Percentiles rank a stretch among this genome's conserved stretches.
Evolutionary conservation across 345 rosid species (phyloP).

Genomic region (Linum tenue): DNA sequence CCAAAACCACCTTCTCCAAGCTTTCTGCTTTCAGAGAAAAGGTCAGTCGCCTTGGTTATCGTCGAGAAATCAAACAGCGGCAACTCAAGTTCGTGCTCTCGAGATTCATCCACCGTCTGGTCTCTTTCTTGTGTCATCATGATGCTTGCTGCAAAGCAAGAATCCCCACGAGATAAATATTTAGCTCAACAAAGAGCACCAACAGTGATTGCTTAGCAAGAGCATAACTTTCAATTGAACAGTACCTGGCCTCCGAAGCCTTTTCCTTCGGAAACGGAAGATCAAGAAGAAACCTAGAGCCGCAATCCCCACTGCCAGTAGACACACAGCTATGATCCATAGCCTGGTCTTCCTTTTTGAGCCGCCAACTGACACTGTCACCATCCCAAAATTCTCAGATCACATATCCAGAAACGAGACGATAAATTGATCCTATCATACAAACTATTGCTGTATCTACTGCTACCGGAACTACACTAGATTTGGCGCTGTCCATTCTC

Average conservation of each 20-base stretch:
- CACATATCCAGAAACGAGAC: background rate
- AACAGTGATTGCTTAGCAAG: too few relatives aligned
- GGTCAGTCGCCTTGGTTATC: conserved; percentile 10
- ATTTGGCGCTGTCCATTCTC: too few relatives aligned
- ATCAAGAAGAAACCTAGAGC: conserved; percentile 1
- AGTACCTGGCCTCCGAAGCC: conserved; percentile 10
- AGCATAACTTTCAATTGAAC: background rate
- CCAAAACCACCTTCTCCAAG: conserved; percentile 27
- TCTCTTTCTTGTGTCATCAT: conserved; percentile 8
- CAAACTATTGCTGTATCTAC: background rate
- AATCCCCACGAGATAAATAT: background rate
- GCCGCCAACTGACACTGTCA: background rate
- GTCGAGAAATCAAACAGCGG: conserved; percentile 21
- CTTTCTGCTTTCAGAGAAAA: conserved; percentile 9
- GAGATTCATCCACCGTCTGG: background rate
- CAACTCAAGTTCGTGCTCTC: conserved; percentile 12
- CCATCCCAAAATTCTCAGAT: background rate
- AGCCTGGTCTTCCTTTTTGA: conserved; percentile 8
- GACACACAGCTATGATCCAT: conserved; percentile 11
- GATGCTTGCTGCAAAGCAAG: background rate
- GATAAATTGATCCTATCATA: background rate
- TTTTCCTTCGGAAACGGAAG: conserved; percentile 10
- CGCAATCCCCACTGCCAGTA: conserved; percentile 3
- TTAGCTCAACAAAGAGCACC: background rate
- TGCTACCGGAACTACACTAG: background rate